phyloP scores from a whole-genome alignment of 1,139 yeast genomes.

The Candida glucosophila region DNA sequence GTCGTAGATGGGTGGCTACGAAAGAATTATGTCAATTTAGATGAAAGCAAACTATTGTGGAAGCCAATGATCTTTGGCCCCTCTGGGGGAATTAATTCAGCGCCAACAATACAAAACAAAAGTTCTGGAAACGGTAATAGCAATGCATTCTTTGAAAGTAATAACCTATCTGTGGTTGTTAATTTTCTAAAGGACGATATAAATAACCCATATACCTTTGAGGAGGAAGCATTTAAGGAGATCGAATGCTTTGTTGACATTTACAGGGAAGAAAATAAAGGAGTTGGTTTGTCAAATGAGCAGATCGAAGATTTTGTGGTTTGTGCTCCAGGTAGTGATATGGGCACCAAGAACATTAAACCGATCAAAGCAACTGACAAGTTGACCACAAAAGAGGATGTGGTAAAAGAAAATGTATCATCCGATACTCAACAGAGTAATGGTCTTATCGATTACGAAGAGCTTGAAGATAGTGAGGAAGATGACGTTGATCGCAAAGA shows the following conservation, averaged over 20 bases:
- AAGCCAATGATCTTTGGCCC: conserved; percentile 79
- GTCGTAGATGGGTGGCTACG: conserved; percentile 46
- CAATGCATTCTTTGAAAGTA: conserved; percentile 11
- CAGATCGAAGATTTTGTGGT: conserved; percentile 15
- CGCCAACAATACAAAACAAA: conserved; percentile 24
- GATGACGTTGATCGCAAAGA: conserved; percentile 6
- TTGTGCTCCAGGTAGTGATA: conserved; percentile 24
- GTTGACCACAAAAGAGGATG: not conserved
- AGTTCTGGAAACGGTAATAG: conserved; percentile 7
- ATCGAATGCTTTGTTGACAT: conserved; percentile 30
- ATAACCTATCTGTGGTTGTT: conserved; percentile 46
- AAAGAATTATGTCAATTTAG: conserved; percentile 46
- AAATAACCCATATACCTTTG: conserved; percentile 48
- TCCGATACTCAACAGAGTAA: conserved; percentile 4
- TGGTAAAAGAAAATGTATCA: not conserved
- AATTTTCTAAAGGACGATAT: conserved; percentile 59
- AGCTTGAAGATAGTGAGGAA: conserved; percentile 5
- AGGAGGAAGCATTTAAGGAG: conserved; percentile 41
- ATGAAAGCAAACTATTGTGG: conserved; percentile 57
- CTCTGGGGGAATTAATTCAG: conserved; percentile 67
- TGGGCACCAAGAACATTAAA: conserved; percentile 8
- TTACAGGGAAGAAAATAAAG: conserved; percentile 4
- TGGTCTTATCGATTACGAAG: conserved; percentile 5
- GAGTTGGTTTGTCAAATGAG: conserved; percentile 4
- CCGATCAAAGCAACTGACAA: not conserved